Percentiles rank a stretch among this genome's conserved stretches.
Conservation (phyloP, 2,329 filamentous ascomycete species). For the Scolecobasidium constrictum region DNA sequence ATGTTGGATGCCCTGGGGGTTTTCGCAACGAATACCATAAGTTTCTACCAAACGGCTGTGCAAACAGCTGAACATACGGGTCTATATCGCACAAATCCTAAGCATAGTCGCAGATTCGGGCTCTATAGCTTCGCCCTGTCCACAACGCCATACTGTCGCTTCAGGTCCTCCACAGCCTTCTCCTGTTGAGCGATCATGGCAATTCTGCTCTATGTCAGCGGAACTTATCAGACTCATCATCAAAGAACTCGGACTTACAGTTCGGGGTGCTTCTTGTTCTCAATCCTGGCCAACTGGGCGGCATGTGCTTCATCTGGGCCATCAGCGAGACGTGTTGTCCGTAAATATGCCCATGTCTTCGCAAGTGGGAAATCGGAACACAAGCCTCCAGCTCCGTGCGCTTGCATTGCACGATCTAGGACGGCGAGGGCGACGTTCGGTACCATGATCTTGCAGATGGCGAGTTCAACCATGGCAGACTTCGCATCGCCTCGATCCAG, state of each 20-base stretch:
- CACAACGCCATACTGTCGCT: conserved; percentile 7
- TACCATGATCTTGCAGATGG: conserved; percentile 89
- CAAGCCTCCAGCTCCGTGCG: conserved; percentile 82
- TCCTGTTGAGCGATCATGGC: conserved; percentile 1
- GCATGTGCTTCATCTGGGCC: conserved; percentile 85
- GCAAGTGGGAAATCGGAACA: conserved; percentile 87
- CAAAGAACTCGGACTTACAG: not conserved
- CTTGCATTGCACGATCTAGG: conserved; percentile 89
- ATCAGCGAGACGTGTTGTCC: conserved; percentile 78
- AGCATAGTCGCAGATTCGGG: too few relatives aligned
- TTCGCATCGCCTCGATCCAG: conserved; percentile 88
- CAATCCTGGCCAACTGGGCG: conserved; percentile 66
- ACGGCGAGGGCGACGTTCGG: conserved; percentile 73
- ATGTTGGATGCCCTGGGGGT: too few relatives aligned
- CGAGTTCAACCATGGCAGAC: conserved; percentile 82
- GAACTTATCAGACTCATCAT: conserved; percentile 7
- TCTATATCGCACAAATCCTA: too few relatives aligned
- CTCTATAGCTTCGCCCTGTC: not conserved
- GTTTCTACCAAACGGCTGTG: too few relatives aligned
- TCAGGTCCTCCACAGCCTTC: conserved; percentile 6
- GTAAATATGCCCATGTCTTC: conserved; percentile 63
- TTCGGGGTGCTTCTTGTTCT: conserved; percentile 48
- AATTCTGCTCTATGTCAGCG: not conserved
- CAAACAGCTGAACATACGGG: too few relatives aligned
- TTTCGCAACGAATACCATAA: too few relatives aligned